Base-by-base conservation (phyloP, 306 rosid genomes). In the Clitoria ternatea region DNA sequence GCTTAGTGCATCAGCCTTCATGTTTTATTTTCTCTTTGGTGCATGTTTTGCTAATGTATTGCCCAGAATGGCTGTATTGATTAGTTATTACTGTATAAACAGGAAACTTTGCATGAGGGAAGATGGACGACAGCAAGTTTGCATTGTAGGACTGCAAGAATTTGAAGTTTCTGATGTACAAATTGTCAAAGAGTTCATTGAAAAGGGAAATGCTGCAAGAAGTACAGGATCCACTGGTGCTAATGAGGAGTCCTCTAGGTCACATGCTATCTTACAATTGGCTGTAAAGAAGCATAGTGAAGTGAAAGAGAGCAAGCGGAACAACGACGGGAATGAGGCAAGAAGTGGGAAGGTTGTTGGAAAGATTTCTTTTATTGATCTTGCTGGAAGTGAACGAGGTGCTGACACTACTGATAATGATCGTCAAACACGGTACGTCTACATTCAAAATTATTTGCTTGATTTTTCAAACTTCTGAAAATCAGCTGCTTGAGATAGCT, bases 371-470 rank as follows among this genome's bases (percentile, higher is more conserved):
- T 95, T 95, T 72, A 95, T 95, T 70, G 97, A 95, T 88, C 96
- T 95, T 69, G 99, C 99, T 68, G 99, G 99, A 44, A 95, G 97
- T 78, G 99, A 95, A 89, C 90, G 99, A 82, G 99, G 99, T 43
- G 99, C 99, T 30, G 99, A 91, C 90, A 95, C 99, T 54, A 95
- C 99, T 59, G 99, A 95, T 77, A 91, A 95, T 81, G 99, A 95
- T 69, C 92, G 99, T 50, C 99, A 91, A 81, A 95, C 99, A 20
- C 92, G 99, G 99, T 91, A 83, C 23, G 47, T 15, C 54, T 15
- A 53, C 27, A 48, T 59, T 59, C 42, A 32, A 32, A 35, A 50
- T 53, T 33, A 30, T 73, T 53, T 44, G 59, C 22, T 32, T 33
- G 42, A 43, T 30, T 13, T 62, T 56, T 64, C 19, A 10, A 52